Percentiles rank a stretch among this genome's conserved stretches.
These are phyloP conservation scores for Cytospora paraplurivora DNA, from an alignment of 2,329 filamentous ascomycete genomes.

Conservation along the genomic window DNA sequence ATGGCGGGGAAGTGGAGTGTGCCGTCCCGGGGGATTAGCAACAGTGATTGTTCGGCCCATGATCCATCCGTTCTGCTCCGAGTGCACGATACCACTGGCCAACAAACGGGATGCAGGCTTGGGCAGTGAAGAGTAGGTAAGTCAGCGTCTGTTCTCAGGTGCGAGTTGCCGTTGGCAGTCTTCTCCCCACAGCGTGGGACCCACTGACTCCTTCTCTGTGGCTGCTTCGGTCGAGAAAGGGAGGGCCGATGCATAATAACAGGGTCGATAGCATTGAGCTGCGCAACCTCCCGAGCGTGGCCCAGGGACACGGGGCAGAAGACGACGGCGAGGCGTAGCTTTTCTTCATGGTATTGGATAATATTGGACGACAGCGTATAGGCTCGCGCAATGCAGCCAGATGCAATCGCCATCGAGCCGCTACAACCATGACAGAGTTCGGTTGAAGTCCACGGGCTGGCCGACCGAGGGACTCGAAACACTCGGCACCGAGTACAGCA, in stretches of 20 bases:
- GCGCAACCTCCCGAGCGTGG: background rate
- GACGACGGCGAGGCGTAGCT: background rate
- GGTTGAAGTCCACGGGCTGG: background rate
- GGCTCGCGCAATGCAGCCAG: background rate
- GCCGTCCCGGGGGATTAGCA: background rate
- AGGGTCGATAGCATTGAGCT: background rate
- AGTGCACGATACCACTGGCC: background rate
- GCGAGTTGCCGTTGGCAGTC: background rate
- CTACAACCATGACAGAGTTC: background rate
- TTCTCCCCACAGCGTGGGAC: background rate
- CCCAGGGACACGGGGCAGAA: background rate
- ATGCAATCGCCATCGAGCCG: background rate
- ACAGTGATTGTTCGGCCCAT: background rate
- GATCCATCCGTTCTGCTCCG: background rate
- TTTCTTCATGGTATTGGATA: background rate
- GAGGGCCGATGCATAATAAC: background rate
- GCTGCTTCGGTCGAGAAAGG: background rate
- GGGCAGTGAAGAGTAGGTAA: background rate
- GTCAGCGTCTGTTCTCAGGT: background rate
- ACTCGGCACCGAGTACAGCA: background rate
- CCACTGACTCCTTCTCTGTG: background rate
- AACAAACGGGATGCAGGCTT: background rate
- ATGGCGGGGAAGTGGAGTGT: background rate
- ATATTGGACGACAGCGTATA: background rate
- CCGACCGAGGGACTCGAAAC: background rate